These are phyloP conservation scores for Edaphochlamys debaryana DNA, from an alignment of 139 green algal genomes.

Conservation along the genomic window DNA sequence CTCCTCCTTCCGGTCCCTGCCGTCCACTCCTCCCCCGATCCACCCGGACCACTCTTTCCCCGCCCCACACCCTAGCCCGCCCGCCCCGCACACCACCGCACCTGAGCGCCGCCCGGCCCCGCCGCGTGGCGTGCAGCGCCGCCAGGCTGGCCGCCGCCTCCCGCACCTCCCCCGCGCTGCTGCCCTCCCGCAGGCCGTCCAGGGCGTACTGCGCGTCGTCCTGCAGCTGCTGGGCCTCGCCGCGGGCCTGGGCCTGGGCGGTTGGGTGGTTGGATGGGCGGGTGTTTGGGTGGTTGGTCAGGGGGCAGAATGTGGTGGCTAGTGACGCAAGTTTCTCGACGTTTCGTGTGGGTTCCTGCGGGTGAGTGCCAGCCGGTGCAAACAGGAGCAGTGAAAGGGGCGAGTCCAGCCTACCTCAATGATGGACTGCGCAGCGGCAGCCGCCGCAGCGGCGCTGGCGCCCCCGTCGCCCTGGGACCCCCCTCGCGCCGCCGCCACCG, in stretches of 20 bases:
- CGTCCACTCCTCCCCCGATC: too few species aligned
- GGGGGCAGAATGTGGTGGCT: too few species aligned
- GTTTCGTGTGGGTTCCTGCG: too few species aligned
- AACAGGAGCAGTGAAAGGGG: too few species aligned
- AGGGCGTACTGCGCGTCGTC: conserved; percentile 73
- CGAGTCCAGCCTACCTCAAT: neutral
- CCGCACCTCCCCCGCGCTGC: conserved; percentile 45
- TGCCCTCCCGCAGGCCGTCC: conserved; percentile 57
- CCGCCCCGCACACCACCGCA: neutral
- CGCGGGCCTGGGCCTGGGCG: conserved; percentile 72
- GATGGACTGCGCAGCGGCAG: neutral
- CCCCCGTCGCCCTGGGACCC: conserved; percentile 23
- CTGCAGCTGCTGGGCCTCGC: conserved; percentile 66
- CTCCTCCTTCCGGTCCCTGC: too few species aligned
- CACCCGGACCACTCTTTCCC: too few species aligned
- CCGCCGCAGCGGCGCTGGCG: neutral
- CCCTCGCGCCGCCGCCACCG: too few species aligned
- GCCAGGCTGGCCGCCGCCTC: conserved; percentile 53
- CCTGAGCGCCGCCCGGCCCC: conserved; percentile 52
- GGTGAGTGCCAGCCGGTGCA: too few species aligned
- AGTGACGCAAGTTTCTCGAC: too few species aligned
- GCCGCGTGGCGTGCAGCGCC: conserved; percentile 55
- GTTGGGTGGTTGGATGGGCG: too few species aligned
- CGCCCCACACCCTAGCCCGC: neutral
- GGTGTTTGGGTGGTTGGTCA: too few species aligned